A percentile compares a stretch with the other conserved stretches of the same genome.
Evolutionary conservation across 2,329 filamentous ascomycete genomes (phyloP).

Genomic region (Escovopsis weberi): DNA sequence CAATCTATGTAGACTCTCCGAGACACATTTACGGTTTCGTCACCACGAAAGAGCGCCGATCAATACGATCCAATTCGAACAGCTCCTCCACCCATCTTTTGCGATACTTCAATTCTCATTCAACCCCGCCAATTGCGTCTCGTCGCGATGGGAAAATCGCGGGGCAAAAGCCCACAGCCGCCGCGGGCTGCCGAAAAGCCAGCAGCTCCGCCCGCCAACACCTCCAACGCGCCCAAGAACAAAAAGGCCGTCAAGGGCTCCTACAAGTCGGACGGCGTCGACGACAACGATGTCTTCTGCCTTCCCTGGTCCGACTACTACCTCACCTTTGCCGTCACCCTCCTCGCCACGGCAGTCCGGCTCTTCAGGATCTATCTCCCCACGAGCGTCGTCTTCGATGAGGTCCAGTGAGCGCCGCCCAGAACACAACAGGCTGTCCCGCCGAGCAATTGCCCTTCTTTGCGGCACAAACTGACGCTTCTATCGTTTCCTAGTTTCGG

Average conservation of each 20-base stretch:
- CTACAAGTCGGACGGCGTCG: conserved; percentile 66
- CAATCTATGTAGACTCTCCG: conserved; percentile 3
- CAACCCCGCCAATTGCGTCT: not conserved
- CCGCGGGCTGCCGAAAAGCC: conserved; percentile 11
- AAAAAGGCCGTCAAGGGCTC: conserved; percentile 30
- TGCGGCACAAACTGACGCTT: conserved; percentile 6
- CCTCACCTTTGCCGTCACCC: conserved; percentile 55
- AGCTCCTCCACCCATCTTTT: not conserved
- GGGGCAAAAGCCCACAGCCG: conserved; percentile 23
- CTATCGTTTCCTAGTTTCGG: conserved; percentile 54
- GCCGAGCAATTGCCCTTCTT: not conserved
- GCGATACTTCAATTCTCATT: not conserved
- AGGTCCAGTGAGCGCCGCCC: conserved; percentile 73
- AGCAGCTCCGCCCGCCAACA: conserved; percentile 2
- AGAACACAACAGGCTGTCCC: not conserved
- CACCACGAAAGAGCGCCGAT: not conserved
- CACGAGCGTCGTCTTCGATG: conserved; percentile 92
- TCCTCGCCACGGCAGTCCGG: conserved; percentile 65
- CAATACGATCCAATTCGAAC: too few species aligned
- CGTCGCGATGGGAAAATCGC: conserved; percentile 19
- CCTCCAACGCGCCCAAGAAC: conserved; percentile 14
- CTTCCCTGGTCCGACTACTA: conserved; percentile 76
- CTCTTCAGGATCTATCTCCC: conserved; percentile 95
- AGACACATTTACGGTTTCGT: not conserved
- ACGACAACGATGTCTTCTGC: conserved; percentile 83